Evolutionary conservation across 1,284 basidiomycete genomes (phyloP).

Genomic region (Flammula alnicola): DNA sequence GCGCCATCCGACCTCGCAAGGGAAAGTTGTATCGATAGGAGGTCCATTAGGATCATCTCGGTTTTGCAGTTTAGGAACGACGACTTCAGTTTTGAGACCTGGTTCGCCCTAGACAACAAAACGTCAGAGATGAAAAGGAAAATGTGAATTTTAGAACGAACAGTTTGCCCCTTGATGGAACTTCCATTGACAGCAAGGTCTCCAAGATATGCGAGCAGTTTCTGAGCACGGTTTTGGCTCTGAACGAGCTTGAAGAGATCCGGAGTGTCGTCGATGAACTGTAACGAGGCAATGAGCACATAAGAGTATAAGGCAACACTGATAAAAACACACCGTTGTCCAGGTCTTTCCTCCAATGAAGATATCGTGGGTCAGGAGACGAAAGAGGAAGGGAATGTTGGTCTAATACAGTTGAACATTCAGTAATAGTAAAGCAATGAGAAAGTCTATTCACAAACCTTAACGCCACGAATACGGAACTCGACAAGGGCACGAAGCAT

Average conservation of each 20-base stretch:
- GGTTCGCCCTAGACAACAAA: slow-evolving; percentile 76
- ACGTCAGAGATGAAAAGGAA: slow-evolving; percentile 7
- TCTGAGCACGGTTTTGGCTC: slow-evolving; percentile 98
- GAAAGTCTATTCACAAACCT: slow-evolving; percentile 51
- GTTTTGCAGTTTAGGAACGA: slow-evolving; percentile 83
- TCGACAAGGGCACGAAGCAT: slow-evolving; percentile 99
- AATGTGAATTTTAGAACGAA: slow-evolving; percentile 30
- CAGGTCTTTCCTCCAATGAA: slow-evolving; percentile 97
- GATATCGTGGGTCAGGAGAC: slow-evolving; percentile 95
- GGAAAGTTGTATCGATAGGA: slow-evolving; percentile 79
- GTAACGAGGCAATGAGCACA: slow-evolving; percentile 4
- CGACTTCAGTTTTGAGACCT: slow-evolving; percentile 90
- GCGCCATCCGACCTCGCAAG: slow-evolving; percentile 93
- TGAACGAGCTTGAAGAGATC: slow-evolving; percentile 98
- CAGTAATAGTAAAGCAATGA: neutral
- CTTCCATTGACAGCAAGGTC: slow-evolving; percentile 99
- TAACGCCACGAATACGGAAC: slow-evolving; percentile 99
- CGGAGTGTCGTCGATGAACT: slow-evolving; percentile 99
- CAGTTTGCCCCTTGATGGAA: slow-evolving; percentile 89
- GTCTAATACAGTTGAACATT: slow-evolving; percentile 56
- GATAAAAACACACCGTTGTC: slow-evolving; percentile 76
- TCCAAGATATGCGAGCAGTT: slow-evolving; percentile 95
- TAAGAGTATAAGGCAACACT: neutral
- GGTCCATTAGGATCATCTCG: slow-evolving; percentile 77
- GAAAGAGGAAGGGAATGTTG: slow-evolving; percentile 99